Percentiles rank a stretch among this genome's conserved stretches.
Conservation (phyloP, 257 asterid species). For the Penstemon davidsonii region DNA sequence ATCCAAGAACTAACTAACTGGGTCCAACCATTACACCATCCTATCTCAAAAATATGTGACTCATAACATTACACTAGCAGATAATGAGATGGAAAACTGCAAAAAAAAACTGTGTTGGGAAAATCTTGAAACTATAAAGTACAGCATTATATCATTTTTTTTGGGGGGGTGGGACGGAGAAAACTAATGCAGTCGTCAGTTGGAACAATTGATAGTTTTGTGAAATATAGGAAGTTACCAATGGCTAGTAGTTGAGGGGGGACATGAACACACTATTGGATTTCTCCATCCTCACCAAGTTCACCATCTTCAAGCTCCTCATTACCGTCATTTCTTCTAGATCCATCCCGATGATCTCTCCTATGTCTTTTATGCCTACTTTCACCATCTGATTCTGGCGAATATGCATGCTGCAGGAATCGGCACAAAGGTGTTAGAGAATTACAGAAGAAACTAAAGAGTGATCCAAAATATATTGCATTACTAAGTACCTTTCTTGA, state of each 20-base stretch:
- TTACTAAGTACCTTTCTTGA: constrained; percentile 74
- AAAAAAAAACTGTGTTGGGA: not conserved
- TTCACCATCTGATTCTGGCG: constrained; percentile 91
- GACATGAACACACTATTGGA: constrained; percentile 43
- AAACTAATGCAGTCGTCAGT: constrained; percentile 17
- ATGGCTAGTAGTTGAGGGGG: not conserved
- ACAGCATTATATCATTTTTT: not conserved
- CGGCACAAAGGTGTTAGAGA: constrained; percentile 10
- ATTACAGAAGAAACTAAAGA: not conserved
- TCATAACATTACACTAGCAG: constrained; percentile 19
- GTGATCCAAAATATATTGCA: not conserved
- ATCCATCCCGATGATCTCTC: constrained; percentile 69
- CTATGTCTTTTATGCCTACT: constrained; percentile 74
- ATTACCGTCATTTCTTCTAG: constrained; percentile 55
- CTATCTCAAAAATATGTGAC: not conserved
- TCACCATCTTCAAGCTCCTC: constrained; percentile 99
- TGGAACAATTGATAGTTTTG: not conserved
- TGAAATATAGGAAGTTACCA: constrained; percentile 16
- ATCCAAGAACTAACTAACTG: not conserved
- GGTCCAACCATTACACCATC: not conserved
- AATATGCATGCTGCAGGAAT: constrained; percentile 66
- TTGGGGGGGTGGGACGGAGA: not conserved
- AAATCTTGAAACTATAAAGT: constrained; percentile 6
- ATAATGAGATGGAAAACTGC: not conserved
- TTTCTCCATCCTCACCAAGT: constrained; percentile 97